Conservation (phyloP, 2,329 filamentous ascomycete species). For the Aspergillus sp. region DNA sequence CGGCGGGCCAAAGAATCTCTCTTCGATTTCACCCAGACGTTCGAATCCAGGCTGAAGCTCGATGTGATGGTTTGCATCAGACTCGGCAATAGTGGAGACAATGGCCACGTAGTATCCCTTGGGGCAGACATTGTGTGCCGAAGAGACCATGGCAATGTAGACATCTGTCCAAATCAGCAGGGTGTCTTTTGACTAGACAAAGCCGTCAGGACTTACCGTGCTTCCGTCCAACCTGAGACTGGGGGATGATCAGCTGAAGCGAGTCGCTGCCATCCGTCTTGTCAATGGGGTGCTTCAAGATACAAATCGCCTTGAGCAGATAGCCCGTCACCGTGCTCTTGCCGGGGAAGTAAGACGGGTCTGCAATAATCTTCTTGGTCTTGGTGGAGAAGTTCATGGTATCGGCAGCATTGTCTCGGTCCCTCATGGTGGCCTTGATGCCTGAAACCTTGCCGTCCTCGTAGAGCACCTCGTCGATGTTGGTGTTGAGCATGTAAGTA, state of each 20-base stretch:
- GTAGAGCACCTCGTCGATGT: constrained; percentile 80
- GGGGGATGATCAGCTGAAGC: constrained; percentile 90
- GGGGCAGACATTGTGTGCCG: constrained; percentile 94
- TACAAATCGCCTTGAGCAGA: constrained; percentile 92
- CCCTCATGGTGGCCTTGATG: constrained; percentile 95
- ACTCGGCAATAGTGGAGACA: constrained; percentile 93
- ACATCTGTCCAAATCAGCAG: constrained; percentile 55
- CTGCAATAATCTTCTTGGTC: constrained; percentile 89
- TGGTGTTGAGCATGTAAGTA: constrained; percentile 98
- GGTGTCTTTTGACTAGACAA: background rate
- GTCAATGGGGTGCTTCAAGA: constrained; percentile 87
- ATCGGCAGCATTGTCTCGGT: constrained; percentile 62
- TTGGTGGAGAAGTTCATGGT: constrained; percentile 93
- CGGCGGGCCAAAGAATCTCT: constrained; percentile 90
- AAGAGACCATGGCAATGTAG: constrained; percentile 92
- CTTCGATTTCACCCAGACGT: constrained; percentile 84
- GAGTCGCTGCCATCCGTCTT: constrained; percentile 86
- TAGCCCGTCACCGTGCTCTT: constrained; percentile 85
- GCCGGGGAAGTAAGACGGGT: constrained; percentile 90
- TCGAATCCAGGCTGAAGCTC: constrained; percentile 90
- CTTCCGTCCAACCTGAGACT: constrained; percentile 93
- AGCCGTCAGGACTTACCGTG: constrained; percentile 56
- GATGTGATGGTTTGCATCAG: constrained; percentile 83
- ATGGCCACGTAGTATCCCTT: constrained; percentile 99
- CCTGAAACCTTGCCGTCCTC: constrained; percentile 75